Percentiles rank a stretch among this genome's conserved stretches.
phyloP scores from a whole-genome alignment of 2,329 filamentous ascomycete species.

The Xylariales sp. region DNA sequence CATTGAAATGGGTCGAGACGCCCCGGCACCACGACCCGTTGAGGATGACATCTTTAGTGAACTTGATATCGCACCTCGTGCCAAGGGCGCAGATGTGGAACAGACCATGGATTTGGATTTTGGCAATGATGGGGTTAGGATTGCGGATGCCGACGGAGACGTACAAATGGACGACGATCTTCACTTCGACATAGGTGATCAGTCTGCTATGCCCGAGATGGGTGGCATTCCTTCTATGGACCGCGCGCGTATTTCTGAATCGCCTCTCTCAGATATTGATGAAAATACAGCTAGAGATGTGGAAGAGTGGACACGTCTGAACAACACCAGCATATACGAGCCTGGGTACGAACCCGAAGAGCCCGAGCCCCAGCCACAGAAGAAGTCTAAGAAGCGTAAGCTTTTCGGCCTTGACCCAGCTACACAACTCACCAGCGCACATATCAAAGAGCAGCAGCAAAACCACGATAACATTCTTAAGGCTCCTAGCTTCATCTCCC shows the following conservation, averaged over 20 bases:
- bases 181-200: conserved; percentile 70
- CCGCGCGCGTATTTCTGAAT: conserved; percentile 74
- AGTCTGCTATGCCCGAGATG: conserved; percentile 66
- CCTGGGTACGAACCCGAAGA: conserved; percentile 68
- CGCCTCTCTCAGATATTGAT: conserved; percentile 76
- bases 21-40: conserved; percentile 72
- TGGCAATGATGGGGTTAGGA: conserved; percentile 66
- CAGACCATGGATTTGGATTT: conserved; percentile 65
- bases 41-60: conserved; percentile 79
- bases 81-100: conserved; percentile 69
- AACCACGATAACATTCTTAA: conserved; percentile 89
- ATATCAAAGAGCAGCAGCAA: conserved; percentile 87
- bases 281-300: conserved; percentile 70
- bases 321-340: conserved; percentile 70
- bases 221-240: conserved; percentile 60
- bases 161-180: conserved; percentile 74
- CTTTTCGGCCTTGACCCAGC: conserved; percentile 83
- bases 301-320: conserved; percentile 67
- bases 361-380: conserved; percentile 75
- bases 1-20: conserved; percentile 92
- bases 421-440: conserved; percentile 78
- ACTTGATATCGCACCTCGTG: conserved; percentile 66
- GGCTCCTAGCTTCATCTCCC: conserved; percentile 83
- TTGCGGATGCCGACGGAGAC: conserved; percentile 73
- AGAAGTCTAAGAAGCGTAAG: conserved; percentile 83